Evolutionary conservation across 1,139 yeast species (phyloP).

Genomic region (Yamadazyma trypodendri): DNA sequence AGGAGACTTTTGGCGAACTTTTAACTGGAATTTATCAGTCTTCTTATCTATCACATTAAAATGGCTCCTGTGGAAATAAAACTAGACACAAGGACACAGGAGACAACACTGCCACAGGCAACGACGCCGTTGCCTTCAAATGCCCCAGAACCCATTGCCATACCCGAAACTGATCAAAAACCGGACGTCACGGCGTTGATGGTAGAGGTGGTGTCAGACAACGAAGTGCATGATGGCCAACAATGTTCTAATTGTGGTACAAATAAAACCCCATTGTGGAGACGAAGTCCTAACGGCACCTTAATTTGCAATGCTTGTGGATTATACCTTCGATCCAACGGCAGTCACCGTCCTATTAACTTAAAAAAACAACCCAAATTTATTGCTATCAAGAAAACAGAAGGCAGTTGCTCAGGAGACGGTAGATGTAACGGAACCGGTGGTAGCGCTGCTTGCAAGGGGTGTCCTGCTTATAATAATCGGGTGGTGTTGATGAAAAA

Average conservation of each 20-base stretch:
- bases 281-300: constrained; percentile 66
- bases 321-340: constrained; percentile 53
- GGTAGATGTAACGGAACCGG: constrained; percentile 89
- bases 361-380: constrained; percentile 67
- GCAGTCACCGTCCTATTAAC: constrained; percentile 56
- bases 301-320: constrained; percentile 76
- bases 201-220: constrained; percentile 10
- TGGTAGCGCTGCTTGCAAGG: constrained; percentile 74
- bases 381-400: constrained; percentile 41
- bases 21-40: too few species aligned
- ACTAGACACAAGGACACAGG: too few species aligned
- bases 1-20: too few species aligned
- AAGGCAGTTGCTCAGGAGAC: constrained; percentile 78
- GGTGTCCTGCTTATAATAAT: constrained; percentile 82
- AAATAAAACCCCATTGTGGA: constrained; percentile 69
- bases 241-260: constrained; percentile 67
- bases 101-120: too few species aligned
- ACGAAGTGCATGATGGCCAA: constrained; percentile 34
- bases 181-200: neutral
- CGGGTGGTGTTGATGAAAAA: constrained; percentile 45
- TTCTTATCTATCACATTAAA: too few species aligned
- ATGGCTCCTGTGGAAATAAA: too few species aligned
- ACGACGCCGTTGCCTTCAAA: too few species aligned
- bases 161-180: neutral
- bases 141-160: neutral